Evolutionary conservation across 352 stramenopile species (phyloP).

Genomic region (Peronospora farinosa): DNA sequence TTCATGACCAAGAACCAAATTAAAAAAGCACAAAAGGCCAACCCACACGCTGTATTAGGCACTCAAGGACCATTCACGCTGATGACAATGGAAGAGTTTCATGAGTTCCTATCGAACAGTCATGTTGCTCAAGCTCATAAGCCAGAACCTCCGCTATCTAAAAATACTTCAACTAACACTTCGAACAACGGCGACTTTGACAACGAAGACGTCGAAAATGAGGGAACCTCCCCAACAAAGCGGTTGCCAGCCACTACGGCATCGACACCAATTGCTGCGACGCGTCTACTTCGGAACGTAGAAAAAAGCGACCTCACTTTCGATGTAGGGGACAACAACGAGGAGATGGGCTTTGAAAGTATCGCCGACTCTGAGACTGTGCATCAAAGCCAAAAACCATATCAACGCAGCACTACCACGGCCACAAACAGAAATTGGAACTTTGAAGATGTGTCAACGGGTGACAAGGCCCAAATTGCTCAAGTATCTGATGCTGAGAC

Average conservation of each 20-base stretch:
- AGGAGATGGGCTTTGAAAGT: slow-evolving; percentile 2
- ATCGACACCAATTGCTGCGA: slow-evolving; percentile 1
- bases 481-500: slow-evolving; percentile 1
- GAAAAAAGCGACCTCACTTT: slow-evolving; percentile 20
- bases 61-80: slow-evolving; percentile 46
- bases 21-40: slow-evolving; percentile 23
- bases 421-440: slow-evolving; percentile 28
- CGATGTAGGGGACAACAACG: slow-evolving; percentile 17
- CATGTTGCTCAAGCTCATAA: slow-evolving; percentile 17
- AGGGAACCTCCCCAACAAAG: slow-evolving; percentile 8
- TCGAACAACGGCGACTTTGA: too few species aligned
- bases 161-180: too few species aligned
- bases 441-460: slow-evolving; percentile 22
- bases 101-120: slow-evolving; percentile 33
- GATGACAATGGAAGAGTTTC: slow-evolving; percentile 51
- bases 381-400: slow-evolving; percentile 8
- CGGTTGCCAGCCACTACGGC: slow-evolving; percentile 5
- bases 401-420: slow-evolving; percentile 23
- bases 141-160: background rate
- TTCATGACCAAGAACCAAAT: slow-evolving; percentile 43
- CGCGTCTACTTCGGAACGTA: slow-evolving; percentile 11
- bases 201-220: slow-evolving; percentile 2
- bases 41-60: slow-evolving; percentile 40
- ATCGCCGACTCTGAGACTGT: slow-evolving; percentile 9
- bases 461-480: slow-evolving; percentile 16